Percentiles rank a stretch among this genome's conserved stretches.
Conservation (phyloP, 345 rosid species). For the Mangifera indica region DNA sequence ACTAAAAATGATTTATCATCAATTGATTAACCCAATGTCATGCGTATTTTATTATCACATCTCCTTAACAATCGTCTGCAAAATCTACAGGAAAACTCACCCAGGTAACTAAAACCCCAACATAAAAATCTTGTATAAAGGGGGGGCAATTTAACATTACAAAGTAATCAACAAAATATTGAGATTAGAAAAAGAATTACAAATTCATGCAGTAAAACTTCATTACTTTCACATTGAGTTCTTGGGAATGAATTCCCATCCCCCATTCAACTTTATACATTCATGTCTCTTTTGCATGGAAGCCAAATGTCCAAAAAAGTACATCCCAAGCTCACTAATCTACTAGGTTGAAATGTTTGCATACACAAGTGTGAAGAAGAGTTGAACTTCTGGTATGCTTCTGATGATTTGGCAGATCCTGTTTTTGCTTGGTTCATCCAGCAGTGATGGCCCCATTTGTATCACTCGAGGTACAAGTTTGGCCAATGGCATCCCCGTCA, state of each 20-base stretch:
- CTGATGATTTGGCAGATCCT: conserved; percentile 54
- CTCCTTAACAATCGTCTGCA: no score
- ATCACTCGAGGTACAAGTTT: conserved; percentile 75
- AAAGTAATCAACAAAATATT: neutral
- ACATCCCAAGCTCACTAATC: conserved; percentile 24
- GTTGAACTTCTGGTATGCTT: conserved; percentile 61
- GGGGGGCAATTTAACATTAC: neutral
- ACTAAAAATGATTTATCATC: no score
- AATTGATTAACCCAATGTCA: no score
- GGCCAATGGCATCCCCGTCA: conserved; percentile 65
- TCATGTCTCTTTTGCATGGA: conserved; percentile 19
- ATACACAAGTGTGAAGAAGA: conserved; percentile 83
- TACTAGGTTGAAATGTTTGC: conserved; percentile 56
- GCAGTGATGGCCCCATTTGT: conserved; percentile 48
- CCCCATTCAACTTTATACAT: conserved; percentile 22
- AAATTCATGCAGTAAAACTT: conserved; percentile 17
- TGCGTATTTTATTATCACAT: no score
- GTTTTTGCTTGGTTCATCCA: conserved; percentile 60
- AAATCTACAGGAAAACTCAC: no score
- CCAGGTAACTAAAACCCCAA: no score
- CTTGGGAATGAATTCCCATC: conserved; percentile 10
- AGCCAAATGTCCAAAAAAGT: conserved; percentile 22
- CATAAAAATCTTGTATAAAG: neutral
- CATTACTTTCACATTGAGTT: conserved; percentile 9
- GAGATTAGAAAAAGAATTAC: conserved; percentile 16